Evolutionary conservation across 2,329 filamentous ascomycete genomes (phyloP).

Genomic region (Exophiala phaeomuriformis): DNA sequence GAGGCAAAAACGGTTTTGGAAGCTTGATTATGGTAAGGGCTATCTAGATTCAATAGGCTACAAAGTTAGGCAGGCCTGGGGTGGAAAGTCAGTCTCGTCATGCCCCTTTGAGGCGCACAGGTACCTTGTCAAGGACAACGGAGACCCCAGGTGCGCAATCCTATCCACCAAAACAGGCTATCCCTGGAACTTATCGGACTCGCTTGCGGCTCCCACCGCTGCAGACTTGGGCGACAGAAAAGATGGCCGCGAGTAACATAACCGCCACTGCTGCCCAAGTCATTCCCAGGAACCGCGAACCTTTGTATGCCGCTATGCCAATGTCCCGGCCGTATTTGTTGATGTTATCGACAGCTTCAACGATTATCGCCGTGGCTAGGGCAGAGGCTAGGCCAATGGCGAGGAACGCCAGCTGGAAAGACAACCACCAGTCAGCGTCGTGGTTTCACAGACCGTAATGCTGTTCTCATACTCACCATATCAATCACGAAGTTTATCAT

Average conservation of each 20-base stretch:
- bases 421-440: neutral
- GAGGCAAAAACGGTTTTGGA: too few species aligned
- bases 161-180: constrained; percentile 2
- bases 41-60: too few species aligned
- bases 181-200: constrained; percentile 12
- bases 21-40: too few species aligned
- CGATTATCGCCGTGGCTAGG: constrained; percentile 57
- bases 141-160: too few species aligned
- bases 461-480: constrained; percentile 30
- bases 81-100: too few species aligned
- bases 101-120: too few species aligned
- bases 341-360: constrained; percentile 48
- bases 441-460: neutral
- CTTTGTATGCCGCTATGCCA: constrained; percentile 46
- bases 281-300: constrained; percentile 50
- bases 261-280: constrained; percentile 52
- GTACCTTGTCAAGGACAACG: too few species aligned
- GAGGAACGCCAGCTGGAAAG: constrained; percentile 44
- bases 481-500: constrained; percentile 46
- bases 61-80: too few species aligned
- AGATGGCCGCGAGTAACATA: constrained; percentile 34
- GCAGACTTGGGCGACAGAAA: constrained; percentile 29
- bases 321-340: constrained; percentile 48
- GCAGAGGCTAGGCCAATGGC: constrained; percentile 66
- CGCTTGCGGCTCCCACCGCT: constrained; percentile 8